Base-by-base conservation (phyloP, 106 monocot genomes). In the Amphibolis antarctica region DNA sequence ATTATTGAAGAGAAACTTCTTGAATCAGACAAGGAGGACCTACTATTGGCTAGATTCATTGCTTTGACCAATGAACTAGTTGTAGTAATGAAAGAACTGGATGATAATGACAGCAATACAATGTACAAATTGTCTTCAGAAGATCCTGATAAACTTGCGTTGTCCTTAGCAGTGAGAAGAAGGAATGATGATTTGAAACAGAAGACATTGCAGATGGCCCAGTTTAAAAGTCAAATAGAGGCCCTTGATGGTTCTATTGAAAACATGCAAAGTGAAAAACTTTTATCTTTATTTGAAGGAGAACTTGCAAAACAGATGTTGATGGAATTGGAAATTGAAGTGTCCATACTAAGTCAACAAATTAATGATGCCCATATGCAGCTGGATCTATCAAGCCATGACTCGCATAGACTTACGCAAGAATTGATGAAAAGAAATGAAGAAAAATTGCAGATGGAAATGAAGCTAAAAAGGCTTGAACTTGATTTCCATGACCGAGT, bases 21-120 rank as follows among this genome's bases (percentile, higher is more conserved):
- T 54, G 48, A 71, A 36, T 69, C 82, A 60, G 80, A 85, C 19
- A 76, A 69, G 64, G 92, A 93, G 76, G 82, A 85, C 43, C 65
- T 62, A 53, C 82, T 92, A 83, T 51, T 93, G 31, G 82, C 67
- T 46, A 78, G 76, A 68, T 85, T 85, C 69, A 80, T 76, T 80
- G 75, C 74, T 19, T 81, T 93, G 69, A 57, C 69, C 29, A 45
- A 44, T 57, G 88, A 93, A 63, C 88, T 93, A 64, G 70, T 66
- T 20, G 25, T 64, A 50, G 42, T 89, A 55, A 79, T 83, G 59
- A 60, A 73, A 26, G 77, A 88, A 28, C 62, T 86, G 59, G 82
- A 83, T 46, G 30, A 44, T 63, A 70, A 53, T 18, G 76, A 81
- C 31, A 70, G 36, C 55, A 82, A 58, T 60, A 59, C 58, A 19